A percentile compares a stretch with the other conserved stretches of the same genome.
Conservation (phyloP, 331 rosid genomes). For the Acacia concinna region DNA sequence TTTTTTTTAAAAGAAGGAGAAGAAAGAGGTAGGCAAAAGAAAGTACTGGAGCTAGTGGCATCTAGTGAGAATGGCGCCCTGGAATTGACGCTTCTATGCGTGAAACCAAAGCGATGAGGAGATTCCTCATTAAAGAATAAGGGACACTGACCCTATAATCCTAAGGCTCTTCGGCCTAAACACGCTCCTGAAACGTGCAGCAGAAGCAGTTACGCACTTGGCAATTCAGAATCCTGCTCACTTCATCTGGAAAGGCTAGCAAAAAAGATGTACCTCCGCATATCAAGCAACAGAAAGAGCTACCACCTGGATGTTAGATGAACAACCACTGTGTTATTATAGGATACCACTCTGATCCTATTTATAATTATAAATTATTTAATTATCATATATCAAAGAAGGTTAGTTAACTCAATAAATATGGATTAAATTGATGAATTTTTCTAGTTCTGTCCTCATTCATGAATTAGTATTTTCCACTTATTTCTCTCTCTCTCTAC, state of each 20-base stretch:
- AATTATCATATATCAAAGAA: no score
- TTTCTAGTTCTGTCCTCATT: no score
- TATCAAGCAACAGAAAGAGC: background rate
- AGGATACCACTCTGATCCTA: no score
- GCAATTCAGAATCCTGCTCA: background rate
- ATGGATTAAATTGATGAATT: no score
- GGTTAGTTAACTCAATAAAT: no score
- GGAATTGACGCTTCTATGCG: conserved; percentile 8
- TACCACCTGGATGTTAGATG: background rate
- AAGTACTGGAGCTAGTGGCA: background rate
- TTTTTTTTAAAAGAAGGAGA: no score
- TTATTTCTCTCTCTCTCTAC: no score
- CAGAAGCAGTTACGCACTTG: background rate
- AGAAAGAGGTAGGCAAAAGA: background rate
- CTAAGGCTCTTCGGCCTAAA: background rate
- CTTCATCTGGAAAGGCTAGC: conserved; percentile 27
- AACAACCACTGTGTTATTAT: background rate
- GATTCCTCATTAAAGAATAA: background rate
- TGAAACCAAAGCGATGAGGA: conserved; percentile 5
- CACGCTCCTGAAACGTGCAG: background rate
- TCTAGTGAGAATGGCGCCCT: background rate
- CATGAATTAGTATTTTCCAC: no score
- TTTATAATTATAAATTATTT: no score
- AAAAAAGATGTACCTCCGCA: conserved; percentile 25
- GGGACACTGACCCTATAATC: conserved; percentile 8